phyloP scores from a whole-genome alignment of 1,139 yeast genomes.

The Suzukiozyma palmioleophila region DNA sequence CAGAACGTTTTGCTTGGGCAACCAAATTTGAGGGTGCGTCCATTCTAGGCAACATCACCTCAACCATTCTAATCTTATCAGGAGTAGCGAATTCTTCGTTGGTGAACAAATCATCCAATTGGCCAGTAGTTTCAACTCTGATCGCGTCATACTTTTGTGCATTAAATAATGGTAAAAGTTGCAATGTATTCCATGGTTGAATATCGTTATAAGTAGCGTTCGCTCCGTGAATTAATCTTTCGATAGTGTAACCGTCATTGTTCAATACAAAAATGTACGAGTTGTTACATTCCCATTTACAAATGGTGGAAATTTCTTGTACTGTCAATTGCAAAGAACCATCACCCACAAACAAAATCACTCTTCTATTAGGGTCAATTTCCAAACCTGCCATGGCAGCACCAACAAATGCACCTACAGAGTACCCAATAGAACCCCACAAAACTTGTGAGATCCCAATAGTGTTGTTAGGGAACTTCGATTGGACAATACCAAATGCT shows the following conservation, averaged over 20 bases:
- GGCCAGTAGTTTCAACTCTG: constrained; percentile 61
- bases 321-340: constrained; percentile 89
- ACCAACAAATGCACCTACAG: constrained; percentile 83
- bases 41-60: constrained; percentile 75
- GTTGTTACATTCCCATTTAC: constrained; percentile 66
- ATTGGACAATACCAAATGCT: constrained; percentile 79
- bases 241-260: constrained; percentile 88
- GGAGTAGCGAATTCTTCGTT: constrained; percentile 55
- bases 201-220: constrained; percentile 74
- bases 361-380: constrained; percentile 65
- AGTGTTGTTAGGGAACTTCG: constrained; percentile 70
- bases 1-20: constrained; percentile 72
- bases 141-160: constrained; percentile 57
- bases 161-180: constrained; percentile 67
- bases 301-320: constrained; percentile 81
- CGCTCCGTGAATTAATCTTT: constrained; percentile 82
- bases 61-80: constrained; percentile 71
- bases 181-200: constrained; percentile 78
- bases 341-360: constrained; percentile 81
- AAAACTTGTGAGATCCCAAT: constrained; percentile 83
- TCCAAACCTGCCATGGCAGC: constrained; percentile 85
- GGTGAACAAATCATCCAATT: constrained; percentile 55
- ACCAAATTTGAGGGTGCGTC: constrained; percentile 77
- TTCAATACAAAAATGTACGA: constrained; percentile 81
- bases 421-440: constrained; percentile 90